Evolutionary conservation across 108 stramenopile genomes (phyloP).

Genomic region (Cyclostephanos tholiformis): DNA sequence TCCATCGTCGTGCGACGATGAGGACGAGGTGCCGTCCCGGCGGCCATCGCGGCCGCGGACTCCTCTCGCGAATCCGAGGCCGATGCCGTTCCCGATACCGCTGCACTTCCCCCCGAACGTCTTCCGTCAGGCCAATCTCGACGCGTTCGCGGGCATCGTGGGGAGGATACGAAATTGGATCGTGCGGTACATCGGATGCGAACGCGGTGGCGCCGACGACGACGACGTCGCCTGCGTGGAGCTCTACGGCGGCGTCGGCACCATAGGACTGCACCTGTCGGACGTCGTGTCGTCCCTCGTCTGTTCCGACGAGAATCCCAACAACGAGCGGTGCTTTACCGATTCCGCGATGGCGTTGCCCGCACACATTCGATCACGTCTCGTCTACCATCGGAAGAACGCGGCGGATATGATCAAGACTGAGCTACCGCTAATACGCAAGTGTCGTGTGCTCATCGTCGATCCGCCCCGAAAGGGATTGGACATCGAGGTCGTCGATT

Average conservation of each 20-base stretch:
- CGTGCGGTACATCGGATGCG: not conserved
- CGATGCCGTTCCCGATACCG: constrained; percentile 35
- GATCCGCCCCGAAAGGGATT: constrained; percentile 95
- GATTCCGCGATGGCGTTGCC: constrained; percentile 40
- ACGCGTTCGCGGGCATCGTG: constrained; percentile 87
- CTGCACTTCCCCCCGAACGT: constrained; percentile 86
- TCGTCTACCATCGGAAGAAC: constrained; percentile 61
- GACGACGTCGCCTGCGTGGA: constrained; percentile 53
- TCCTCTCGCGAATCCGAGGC: constrained; percentile 24
- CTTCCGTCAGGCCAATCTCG: constrained; percentile 94
- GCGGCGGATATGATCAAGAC: constrained; percentile 73
- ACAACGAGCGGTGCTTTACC: constrained; percentile 79
- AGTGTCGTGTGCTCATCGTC: constrained; percentile 77
- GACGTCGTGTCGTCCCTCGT: constrained; percentile 66
- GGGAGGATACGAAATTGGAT: constrained; percentile 55
- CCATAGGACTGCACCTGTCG: constrained; percentile 85
- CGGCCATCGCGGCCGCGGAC: not conserved
- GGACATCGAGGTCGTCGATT: constrained; percentile 66
- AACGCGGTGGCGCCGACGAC: not conserved
- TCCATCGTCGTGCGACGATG: not conserved
- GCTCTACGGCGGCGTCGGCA: constrained; percentile 94
- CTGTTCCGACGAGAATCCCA: constrained; percentile 92
- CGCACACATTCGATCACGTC: constrained; percentile 25
- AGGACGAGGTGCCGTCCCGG: not conserved
- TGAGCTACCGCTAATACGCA: constrained; percentile 43